A percentile compares a stretch with the other conserved stretches of the same genome.
Conservation (phyloP, 352 stramenopile species). For the Globisporangium parvum region DNA sequence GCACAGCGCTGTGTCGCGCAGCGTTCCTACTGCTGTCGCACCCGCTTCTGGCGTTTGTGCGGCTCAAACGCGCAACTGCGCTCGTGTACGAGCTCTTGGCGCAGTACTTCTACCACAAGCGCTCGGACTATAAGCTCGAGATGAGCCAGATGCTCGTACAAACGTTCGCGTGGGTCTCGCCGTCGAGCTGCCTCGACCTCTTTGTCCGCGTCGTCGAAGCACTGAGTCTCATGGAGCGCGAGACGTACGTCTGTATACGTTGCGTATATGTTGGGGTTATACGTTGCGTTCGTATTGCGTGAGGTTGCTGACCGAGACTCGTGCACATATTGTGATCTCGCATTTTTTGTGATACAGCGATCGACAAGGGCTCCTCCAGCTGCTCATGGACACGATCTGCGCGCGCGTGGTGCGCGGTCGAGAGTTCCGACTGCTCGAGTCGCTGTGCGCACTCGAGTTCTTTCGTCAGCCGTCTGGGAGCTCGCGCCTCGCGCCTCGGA, state of each 20-base stretch:
- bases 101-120: constrained; percentile 57
- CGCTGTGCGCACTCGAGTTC: constrained; percentile 40
- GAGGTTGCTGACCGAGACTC: too few relatives aligned
- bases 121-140: constrained; percentile 38
- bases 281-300: neutral
- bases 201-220: constrained; percentile 53
- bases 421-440: constrained; percentile 49
- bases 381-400: constrained; percentile 34
- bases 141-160: constrained; percentile 54
- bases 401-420: constrained; percentile 28
- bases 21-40: constrained; percentile 66
- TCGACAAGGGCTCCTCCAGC: constrained; percentile 33
- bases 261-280: neutral
- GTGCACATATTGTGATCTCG: too few relatives aligned
- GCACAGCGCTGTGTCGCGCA: constrained; percentile 42
- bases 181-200: constrained; percentile 32
- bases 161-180: constrained; percentile 48
- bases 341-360: constrained; percentile 21
- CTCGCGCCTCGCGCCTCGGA: constrained; percentile 29
- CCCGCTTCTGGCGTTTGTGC: constrained; percentile 50
- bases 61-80: constrained; percentile 29
- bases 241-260: constrained; percentile 35
- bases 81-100: constrained; percentile 55
- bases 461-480: constrained; percentile 25
- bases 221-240: constrained; percentile 53